Conservation (phyloP, 768 basidiomycete genomes). For the Suillus alpinus region DNA sequence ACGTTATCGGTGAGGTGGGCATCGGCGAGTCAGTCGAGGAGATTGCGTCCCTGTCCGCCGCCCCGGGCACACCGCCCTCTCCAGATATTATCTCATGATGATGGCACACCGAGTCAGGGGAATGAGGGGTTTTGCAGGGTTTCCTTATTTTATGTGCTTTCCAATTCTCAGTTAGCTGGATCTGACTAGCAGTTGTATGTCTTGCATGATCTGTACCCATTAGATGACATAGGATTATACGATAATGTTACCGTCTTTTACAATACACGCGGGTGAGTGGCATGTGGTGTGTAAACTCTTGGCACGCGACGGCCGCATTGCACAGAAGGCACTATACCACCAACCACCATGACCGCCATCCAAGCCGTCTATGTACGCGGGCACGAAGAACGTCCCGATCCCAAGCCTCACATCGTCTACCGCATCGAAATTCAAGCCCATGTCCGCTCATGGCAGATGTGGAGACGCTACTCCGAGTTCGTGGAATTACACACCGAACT, state of each 20-base stretch:
- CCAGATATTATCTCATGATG: slow-evolving; percentile 18
- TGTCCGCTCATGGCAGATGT: slow-evolving; percentile 91
- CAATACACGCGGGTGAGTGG: neutral
- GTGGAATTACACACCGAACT: slow-evolving; percentile 82
- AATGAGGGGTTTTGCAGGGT: neutral
- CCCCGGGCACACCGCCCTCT: slow-evolving; percentile 13
- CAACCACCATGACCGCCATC: slow-evolving; percentile 59
- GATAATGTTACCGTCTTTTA: neutral
- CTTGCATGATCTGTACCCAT: slow-evolving; percentile 5
- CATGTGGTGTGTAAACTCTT: neutral
- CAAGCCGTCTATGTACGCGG: slow-evolving; percentile 71
- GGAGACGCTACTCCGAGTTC: slow-evolving; percentile 94
- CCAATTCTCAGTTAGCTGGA: slow-evolving; percentile 1
- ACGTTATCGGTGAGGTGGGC: slow-evolving; percentile 68
- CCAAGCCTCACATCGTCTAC: slow-evolving; percentile 82
- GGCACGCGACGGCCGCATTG: neutral
- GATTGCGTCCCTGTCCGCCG: slow-evolving; percentile 2
- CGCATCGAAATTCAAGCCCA: slow-evolving; percentile 82
- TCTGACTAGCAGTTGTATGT: slow-evolving; percentile 7
- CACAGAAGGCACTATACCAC: neutral
- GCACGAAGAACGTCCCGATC: slow-evolving; percentile 63
- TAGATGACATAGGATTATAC: slow-evolving; percentile 2
- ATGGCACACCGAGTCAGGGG: neutral
- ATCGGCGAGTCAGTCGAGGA: slow-evolving; percentile 44
- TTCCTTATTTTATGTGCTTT: slow-evolving; percentile 2